Base-by-base conservation (phyloP, 768 basidiomycete genomes). In the Pisolithus microcarpus region DNA sequence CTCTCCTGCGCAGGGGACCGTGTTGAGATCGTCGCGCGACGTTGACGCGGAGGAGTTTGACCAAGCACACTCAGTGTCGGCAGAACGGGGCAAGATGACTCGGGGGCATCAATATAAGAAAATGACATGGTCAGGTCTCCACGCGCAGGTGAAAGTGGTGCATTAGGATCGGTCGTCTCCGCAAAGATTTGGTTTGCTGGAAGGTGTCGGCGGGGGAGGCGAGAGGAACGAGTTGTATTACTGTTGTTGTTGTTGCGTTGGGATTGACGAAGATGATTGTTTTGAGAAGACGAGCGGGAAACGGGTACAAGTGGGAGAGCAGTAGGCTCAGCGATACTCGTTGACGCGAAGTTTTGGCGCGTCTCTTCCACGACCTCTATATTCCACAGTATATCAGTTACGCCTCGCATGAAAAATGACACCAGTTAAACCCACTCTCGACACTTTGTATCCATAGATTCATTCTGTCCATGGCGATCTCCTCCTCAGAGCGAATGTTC, bases 321-420 rank as follows among this genome's bases (percentile, higher is more conserved):
- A 9, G 84, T 82, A 40, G 83, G 75, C 26, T 74, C 66, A 37
- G 73, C 65, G 57, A 63, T 71, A 21, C 69, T 70, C 0, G 71
- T 72, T 8, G 79, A 76, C 24, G 79, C 84, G 59, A 91, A 91
- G 51, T 78, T 84, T 61, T 85, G 80, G 38, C 84, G 75, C 13
- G 88, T 82, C 58, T 90, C 90, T 61, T 89, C 84, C 7, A 90
- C 85, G 15, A 90, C 87, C 70, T 80, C 88, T 91, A 65, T 46
- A 55, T 46, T n/a, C 31, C 51, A 49, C 13, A 53, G 43, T 60
- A 37, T 48, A 54, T 48, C 40, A 58, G n/a, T 15, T 5, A 21
- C 21, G 26, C 5, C 1, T 34, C 19, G 9, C 43, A 52, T 19
- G 30, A 18, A 9, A 38, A 28, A 46, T 26, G 43, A 21, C 36